Evolutionary conservation across 1,284 basidiomycete species (phyloP).

Genomic region (Clitocybe nebularis): DNA sequence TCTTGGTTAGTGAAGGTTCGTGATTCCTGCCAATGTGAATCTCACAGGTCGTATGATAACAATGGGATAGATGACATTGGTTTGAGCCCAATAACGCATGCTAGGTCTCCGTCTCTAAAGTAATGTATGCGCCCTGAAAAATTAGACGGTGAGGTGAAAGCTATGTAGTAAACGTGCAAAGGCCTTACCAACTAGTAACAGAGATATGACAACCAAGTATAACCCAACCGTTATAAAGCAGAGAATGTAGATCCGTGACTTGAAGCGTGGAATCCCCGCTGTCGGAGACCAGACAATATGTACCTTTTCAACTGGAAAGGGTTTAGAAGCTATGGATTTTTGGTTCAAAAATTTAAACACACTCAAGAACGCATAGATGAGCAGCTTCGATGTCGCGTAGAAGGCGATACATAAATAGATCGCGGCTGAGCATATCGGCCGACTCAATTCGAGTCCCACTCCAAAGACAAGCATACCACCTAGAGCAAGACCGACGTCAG

Average conservation of each 20-base stretch:
- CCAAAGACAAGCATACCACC: slow-evolving; percentile 32
- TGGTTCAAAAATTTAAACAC: too few relatives aligned
- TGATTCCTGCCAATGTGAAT: background rate
- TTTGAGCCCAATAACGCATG: slow-evolving; percentile 31
- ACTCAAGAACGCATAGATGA: slow-evolving; percentile 26
- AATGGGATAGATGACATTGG: slow-evolving; percentile 29
- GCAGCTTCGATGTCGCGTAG: slow-evolving; percentile 23
- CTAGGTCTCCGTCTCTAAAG: slow-evolving; percentile 18
- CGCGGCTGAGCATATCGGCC: slow-evolving; percentile 24
- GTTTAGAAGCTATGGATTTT: too few relatives aligned
- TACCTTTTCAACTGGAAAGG: slow-evolving; percentile 36
- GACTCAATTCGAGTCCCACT: slow-evolving; percentile 28
- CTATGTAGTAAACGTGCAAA: background rate
- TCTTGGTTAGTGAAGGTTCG: background rate
- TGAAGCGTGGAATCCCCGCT: slow-evolving; percentile 21
- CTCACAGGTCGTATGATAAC: slow-evolving; percentile 29
- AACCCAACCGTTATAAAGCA: slow-evolving; percentile 26
- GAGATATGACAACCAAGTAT: slow-evolving; percentile 28
- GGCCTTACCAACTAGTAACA: slow-evolving; percentile 28
- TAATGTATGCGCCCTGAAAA: slow-evolving; percentile 26
- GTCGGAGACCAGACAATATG: slow-evolving; percentile 31
- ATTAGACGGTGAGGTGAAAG: background rate
- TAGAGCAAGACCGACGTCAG: slow-evolving; percentile 10
- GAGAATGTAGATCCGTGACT: slow-evolving; percentile 29
- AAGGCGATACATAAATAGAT: slow-evolving; percentile 32